Evolutionary conservation across 1,139 yeast genomes (phyloP).

Genomic region (Yamadazyma conglobata): DNA sequence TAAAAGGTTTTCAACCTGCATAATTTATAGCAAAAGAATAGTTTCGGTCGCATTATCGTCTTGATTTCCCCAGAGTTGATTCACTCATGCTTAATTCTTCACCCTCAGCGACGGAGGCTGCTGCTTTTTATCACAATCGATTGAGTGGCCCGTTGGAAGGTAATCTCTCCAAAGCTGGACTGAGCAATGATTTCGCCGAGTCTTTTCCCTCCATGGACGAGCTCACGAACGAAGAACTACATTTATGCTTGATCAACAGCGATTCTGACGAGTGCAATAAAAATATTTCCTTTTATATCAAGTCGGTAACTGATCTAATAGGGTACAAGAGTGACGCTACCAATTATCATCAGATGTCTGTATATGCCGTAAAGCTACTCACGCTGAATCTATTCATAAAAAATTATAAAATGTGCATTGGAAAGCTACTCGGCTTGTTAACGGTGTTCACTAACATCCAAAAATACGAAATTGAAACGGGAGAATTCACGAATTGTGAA

Average conservation of each 20-base stretch:
- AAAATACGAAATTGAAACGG: constrained; percentile 9
- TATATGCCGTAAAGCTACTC: constrained; percentile 33
- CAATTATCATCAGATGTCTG: constrained; percentile 31
- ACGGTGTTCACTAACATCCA: constrained; percentile 26
- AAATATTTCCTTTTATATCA: constrained; percentile 35
- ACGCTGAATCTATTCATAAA: constrained; percentile 39
- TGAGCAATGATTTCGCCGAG: no score
- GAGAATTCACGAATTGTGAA: constrained; percentile 6
- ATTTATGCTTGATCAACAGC: constrained; percentile 30
- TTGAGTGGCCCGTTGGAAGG: no score
- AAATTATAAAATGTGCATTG: constrained; percentile 37
- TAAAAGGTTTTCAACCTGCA: no score
- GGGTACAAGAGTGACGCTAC: constrained; percentile 15
- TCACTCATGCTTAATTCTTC: no score
- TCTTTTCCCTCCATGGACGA: no score
- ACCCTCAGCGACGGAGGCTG: no score
- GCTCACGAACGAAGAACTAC: constrained; percentile 15
- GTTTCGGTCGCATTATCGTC: no score
- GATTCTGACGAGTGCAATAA: constrained; percentile 42
- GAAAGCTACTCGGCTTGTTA: constrained; percentile 37
- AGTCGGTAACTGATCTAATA: constrained; percentile 30
- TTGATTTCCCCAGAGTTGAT: no score
- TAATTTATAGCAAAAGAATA: no score
- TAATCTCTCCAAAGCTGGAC: no score
- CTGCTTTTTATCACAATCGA: no score